Percentiles rank a stretch among this genome's conserved stretches.
phyloP scores from a whole-genome alignment of 352 stramenopile genomes.

The Phytophthora idaei region DNA sequence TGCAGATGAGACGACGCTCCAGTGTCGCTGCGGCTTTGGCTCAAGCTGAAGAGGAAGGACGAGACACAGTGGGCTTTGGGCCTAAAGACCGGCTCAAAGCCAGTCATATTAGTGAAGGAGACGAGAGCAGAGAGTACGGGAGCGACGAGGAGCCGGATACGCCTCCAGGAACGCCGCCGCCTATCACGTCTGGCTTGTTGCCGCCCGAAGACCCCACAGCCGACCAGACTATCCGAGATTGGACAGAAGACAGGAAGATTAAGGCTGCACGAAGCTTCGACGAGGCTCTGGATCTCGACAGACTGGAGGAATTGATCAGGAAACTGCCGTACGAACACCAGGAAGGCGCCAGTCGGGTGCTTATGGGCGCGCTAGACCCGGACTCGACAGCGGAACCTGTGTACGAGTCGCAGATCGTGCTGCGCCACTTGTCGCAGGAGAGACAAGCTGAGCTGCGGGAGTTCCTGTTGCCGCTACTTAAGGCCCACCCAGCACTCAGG shows the following conservation, averaged over 20 bases:
- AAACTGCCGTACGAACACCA: slow-evolving; percentile 73
- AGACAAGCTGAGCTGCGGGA: slow-evolving; percentile 62
- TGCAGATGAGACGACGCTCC: slow-evolving; percentile 59
- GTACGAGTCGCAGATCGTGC: slow-evolving; percentile 73
- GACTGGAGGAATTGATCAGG: slow-evolving; percentile 54
- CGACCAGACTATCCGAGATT: slow-evolving; percentile 71
- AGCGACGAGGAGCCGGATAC: slow-evolving; percentile 69
- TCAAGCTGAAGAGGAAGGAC: slow-evolving; percentile 41
- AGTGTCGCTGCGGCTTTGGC: slow-evolving; percentile 52
- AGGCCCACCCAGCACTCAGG: slow-evolving; percentile 68
- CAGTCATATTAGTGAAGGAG: slow-evolving; percentile 36
- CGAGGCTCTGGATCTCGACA: slow-evolving; percentile 46
- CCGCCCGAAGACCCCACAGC: slow-evolving; percentile 55
- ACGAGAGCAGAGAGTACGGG: slow-evolving; percentile 29
- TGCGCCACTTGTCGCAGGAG: slow-evolving; percentile 58
- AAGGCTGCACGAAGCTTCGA: slow-evolving; percentile 45
- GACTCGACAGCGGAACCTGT: slow-evolving; percentile 46
- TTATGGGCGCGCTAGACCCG: slow-evolving; percentile 55
- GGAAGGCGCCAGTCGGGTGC: slow-evolving; percentile 68
- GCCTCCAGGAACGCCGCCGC: slow-evolving; percentile 74
- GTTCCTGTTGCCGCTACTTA: slow-evolving; percentile 74
- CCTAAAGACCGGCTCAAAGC: slow-evolving; percentile 39
- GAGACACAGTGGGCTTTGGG: slow-evolving; percentile 53
- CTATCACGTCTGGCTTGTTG: slow-evolving; percentile 64
- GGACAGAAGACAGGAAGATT: slow-evolving; percentile 69